A percentile compares a stretch with the other conserved stretches of the same genome.
Evolutionary conservation across 2,329 filamentous ascomycete species (phyloP).

Genomic region (Botrytis hyacinthi): DNA sequence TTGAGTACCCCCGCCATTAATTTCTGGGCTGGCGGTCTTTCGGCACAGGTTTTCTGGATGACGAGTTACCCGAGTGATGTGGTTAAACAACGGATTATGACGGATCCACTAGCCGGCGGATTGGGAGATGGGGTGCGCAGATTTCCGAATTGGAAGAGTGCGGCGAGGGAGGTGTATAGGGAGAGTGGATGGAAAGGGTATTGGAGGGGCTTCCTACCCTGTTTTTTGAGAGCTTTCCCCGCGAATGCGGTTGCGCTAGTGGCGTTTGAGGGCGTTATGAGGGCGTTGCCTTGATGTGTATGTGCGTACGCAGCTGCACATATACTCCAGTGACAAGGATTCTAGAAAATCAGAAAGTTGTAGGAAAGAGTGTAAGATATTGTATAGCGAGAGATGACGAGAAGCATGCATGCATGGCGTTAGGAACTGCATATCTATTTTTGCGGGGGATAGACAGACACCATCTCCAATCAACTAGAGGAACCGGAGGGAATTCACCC

Average conservation of each 20-base stretch:
- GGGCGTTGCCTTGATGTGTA: conserved; percentile 45
- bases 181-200: conserved; percentile 78
- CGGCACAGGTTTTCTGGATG: conserved; percentile 92
- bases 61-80: conserved; percentile 90
- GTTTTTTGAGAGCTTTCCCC: conserved; percentile 89
- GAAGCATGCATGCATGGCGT: neutral
- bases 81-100: conserved; percentile 97
- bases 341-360: neutral
- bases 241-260: conserved; percentile 93
- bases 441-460: neutral
- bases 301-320: neutral
- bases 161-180: conserved; percentile 70
- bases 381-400: neutral
- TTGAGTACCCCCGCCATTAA: conserved; percentile 80
- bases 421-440: neutral
- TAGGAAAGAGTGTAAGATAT: neutral
- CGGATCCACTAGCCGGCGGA: conserved; percentile 75
- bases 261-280: conserved; percentile 90
- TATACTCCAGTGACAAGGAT: neutral
- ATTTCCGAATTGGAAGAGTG: conserved; percentile 77
- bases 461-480: neutral
- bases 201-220: conserved; percentile 91
- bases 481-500: neutral
- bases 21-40: conserved; percentile 94
- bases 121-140: conserved; percentile 64